Evolutionary conservation across 176 grass and related monocot genomes (phyloP), one percentile per base, ranked within the genome.

Genomic region (Tillandsia leiboldiana): DNA sequence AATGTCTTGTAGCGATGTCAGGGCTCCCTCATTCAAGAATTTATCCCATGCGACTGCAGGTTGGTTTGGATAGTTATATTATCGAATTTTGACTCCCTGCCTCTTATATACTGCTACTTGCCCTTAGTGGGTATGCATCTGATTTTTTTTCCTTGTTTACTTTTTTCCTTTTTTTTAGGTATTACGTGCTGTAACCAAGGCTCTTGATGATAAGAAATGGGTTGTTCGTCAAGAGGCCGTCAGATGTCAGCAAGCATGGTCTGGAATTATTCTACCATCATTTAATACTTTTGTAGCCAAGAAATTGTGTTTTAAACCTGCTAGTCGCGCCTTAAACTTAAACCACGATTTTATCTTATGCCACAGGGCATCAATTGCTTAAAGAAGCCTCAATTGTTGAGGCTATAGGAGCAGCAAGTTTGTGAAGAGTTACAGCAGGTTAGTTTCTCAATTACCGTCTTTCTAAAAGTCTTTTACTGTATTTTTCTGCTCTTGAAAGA

Each of bases 181-280:
- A 29, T 64, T 92, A 67, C 82, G 71, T 61, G 86, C 89, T 70
- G 81, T 90, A 78, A 69, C 85, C 64, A 92, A 67, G 65, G 89
- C 93, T 79, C 93, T 92, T 10, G 89, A 92, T 77, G 93, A 96
- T 81, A 84, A 82, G 69, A 89, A 84, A 79, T 83, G 88, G 54
- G 74, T 33, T 77, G 89, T 92, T 81, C 93, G 93, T 67, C 81
- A 79, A 72, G 89, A 85, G 75, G 93, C 93, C 77, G 84, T 90
- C 51, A 85, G 83, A 70, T 96, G 93, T 70, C 81, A 86, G 10
- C 86, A 96, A 78, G 80, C 83, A 81, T 96, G 93, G 93, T 92
- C 29, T 67, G 80, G 50, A 78, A 73, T 71, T 49, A 59, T 69
- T 66, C 5, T 62, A 11, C 15, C 14, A 49, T 53, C 49, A 11